Conservation (phyloP, 257 asterid species). For the Primulina huaijiensis region DNA sequence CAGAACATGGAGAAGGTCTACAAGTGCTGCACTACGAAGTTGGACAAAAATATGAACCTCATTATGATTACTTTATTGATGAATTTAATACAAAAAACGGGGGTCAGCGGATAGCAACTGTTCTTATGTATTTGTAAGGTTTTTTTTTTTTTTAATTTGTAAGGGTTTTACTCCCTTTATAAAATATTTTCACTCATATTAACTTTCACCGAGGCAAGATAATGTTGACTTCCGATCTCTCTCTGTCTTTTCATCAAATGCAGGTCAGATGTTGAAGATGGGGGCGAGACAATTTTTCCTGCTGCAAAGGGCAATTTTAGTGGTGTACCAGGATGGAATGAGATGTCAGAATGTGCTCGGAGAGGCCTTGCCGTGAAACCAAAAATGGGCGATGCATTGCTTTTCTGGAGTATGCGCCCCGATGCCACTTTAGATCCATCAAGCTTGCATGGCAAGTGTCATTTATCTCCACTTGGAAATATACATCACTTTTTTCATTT, state of each 20-base stretch:
- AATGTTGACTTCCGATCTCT: background rate
- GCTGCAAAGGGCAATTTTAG: conserved; percentile 69
- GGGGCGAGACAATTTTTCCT: conserved; percentile 93
- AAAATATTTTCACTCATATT: background rate
- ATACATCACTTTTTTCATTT: too few species aligned
- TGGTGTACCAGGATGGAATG: conserved; percentile 52
- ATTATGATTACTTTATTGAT: conserved; percentile 75
- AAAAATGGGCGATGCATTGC: conserved; percentile 72
- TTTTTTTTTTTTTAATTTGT: too few species aligned
- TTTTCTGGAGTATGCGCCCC: conserved; percentile 93
- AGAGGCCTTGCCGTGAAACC: conserved; percentile 77
- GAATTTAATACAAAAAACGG: conserved; percentile 77
- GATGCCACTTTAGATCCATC: conserved; percentile 77
- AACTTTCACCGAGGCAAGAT: conserved; percentile 10
- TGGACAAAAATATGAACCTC: conserved; percentile 93
- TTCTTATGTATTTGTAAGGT: conserved; percentile 87
- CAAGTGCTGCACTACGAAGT: conserved; percentile 83
- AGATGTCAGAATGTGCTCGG: conserved; percentile 73
- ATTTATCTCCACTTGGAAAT: conserved; percentile 7
- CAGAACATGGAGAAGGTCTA: conserved; percentile 92
- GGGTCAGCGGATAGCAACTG: conserved; percentile 88
- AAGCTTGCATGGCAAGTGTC: conserved; percentile 77
- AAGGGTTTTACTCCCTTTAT: conserved; percentile 18
- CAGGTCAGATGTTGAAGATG: conserved; percentile 98
- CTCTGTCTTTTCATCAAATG: conserved; percentile 14